Evolutionary conservation across 2,329 filamentous ascomycete species (phyloP).

Genomic region (Harringtonia lauricola): DNA sequence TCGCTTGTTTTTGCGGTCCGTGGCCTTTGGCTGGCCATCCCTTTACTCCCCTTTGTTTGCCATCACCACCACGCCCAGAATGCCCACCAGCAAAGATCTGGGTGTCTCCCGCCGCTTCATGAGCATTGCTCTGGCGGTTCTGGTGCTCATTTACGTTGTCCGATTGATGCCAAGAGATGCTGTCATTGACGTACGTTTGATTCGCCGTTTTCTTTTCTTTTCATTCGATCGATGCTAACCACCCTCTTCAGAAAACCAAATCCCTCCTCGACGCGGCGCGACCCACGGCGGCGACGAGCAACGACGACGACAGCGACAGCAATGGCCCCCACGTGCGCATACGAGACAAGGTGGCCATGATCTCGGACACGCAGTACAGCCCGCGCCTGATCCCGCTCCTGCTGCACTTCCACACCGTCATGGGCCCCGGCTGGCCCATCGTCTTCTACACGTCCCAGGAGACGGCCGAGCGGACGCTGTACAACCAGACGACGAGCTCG

Average conservation of each 20-base stretch:
- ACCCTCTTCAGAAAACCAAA: slow-evolving; percentile 2
- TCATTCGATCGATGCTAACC: not conserved
- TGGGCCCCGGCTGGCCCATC: slow-evolving; percentile 32
- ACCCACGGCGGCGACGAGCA: not conserved
- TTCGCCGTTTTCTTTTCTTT: not conserved
- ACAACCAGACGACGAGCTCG: slow-evolving; percentile 11
- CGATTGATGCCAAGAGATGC: slow-evolving; percentile 8
- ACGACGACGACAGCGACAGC: not conserved
- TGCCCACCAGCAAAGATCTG: slow-evolving; percentile 6
- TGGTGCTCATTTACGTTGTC: slow-evolving; percentile 11
- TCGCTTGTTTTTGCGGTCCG: too few relatives aligned
- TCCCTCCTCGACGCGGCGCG: slow-evolving; percentile 4
- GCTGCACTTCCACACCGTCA: slow-evolving; percentile 20
- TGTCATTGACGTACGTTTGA: slow-evolving; percentile 3
- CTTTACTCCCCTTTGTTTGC: too few relatives aligned
- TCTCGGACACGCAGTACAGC: slow-evolving; percentile 30
- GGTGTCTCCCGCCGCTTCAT: slow-evolving; percentile 10
- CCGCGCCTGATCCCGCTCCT: slow-evolving; percentile 23
- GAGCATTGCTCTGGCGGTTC: slow-evolving; percentile 5
- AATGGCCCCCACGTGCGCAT: slow-evolving; percentile 2
- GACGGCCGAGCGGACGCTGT: slow-evolving; percentile 9
- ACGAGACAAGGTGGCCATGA: slow-evolving; percentile 13
- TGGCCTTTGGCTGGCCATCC: too few relatives aligned
- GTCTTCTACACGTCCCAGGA: slow-evolving; percentile 28
- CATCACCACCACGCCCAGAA: not conserved